Conservation (phyloP, 2,329 filamentous ascomycete species). For the Alternaria rosae region DNA sequence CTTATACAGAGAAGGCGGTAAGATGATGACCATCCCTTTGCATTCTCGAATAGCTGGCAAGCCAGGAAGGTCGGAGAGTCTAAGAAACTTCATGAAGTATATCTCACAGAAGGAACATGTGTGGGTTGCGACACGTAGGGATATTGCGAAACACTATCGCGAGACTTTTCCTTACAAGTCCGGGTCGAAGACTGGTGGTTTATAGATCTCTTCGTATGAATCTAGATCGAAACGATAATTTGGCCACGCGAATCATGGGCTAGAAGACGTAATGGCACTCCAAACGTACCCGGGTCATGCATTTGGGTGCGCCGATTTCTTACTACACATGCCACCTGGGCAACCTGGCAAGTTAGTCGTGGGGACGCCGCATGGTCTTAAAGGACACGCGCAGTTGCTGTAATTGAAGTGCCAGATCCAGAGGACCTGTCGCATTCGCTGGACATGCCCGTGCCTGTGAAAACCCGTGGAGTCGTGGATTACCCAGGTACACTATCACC, state of each 20-base stretch:
- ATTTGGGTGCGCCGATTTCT: not conserved
- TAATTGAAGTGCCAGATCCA: not conserved
- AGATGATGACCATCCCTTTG: slow-evolving; percentile 65
- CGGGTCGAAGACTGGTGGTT: slow-evolving; percentile 21
- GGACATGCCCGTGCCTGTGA: not conserved
- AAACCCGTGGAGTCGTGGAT: not conserved
- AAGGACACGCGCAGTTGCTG: not conserved
- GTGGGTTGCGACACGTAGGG: slow-evolving; percentile 62
- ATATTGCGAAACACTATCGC: slow-evolving; percentile 60
- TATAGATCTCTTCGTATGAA: not conserved
- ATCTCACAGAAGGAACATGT: slow-evolving; percentile 61
- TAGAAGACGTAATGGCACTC: not conserved
- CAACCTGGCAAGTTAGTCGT: not conserved
- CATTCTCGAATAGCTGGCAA: slow-evolving; percentile 62
- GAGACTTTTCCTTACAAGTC: slow-evolving; percentile 56
- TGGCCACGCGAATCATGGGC: not conserved
- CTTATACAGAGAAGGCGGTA: slow-evolving; percentile 60
- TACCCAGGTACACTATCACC: not conserved
- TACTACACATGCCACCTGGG: not conserved
- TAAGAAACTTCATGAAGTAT: slow-evolving; percentile 63
- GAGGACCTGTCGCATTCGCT: not conserved
- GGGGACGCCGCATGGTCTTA: not conserved
- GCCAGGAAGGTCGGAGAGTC: slow-evolving; percentile 59
- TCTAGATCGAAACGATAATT: not conserved
- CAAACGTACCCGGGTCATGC: not conserved